Percentiles rank a stretch among this genome's conserved stretches.
Conservation (phyloP, 1,284 basidiomycete species). For the Tylopilus sp. region DNA sequence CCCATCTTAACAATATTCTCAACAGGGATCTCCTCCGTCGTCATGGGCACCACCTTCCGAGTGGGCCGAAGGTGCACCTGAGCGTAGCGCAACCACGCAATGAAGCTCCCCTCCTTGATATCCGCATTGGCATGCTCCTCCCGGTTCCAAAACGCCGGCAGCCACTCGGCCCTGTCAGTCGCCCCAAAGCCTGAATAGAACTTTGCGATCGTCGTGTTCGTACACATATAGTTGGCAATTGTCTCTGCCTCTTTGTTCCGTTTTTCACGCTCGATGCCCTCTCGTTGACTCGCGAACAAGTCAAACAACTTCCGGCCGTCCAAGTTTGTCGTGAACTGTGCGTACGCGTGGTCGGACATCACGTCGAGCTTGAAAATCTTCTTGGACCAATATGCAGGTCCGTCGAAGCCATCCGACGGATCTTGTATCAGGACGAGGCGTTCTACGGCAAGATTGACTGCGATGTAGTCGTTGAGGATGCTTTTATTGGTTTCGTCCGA, state of each 20-base stretch:
- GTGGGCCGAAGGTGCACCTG: slow-evolving; percentile 17
- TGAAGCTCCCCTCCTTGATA: slow-evolving; percentile 16
- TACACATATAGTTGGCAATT: slow-evolving; percentile 14
- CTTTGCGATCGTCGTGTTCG: slow-evolving; percentile 19
- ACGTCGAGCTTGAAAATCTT: slow-evolving; percentile 19
- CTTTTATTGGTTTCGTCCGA: slow-evolving; percentile 5
- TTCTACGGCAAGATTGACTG: slow-evolving; percentile 12
- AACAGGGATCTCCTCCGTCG: slow-evolving; percentile 13
- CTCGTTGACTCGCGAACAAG: slow-evolving; percentile 21
- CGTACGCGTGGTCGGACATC: slow-evolving; percentile 11
- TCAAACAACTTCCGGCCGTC: slow-evolving; percentile 14
- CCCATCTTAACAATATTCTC: slow-evolving; percentile 14
- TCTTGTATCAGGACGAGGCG: slow-evolving; percentile 17
- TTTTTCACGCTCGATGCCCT: slow-evolving; percentile 9
- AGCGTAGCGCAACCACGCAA: slow-evolving; percentile 18
- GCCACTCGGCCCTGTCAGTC: neutral
- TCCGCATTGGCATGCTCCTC: slow-evolving; percentile 13
- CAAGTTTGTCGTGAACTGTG: slow-evolving; percentile 10
- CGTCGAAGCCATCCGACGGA: slow-evolving; percentile 17
- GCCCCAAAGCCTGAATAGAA: slow-evolving; percentile 17
- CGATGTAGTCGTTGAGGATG: slow-evolving; percentile 17
- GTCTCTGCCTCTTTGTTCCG: slow-evolving; percentile 16
- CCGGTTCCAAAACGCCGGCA: slow-evolving; percentile 14
- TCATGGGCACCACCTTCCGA: slow-evolving; percentile 6
- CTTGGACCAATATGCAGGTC: slow-evolving; percentile 14